Conservation (phyloP, 192 early-diverging fungal species). For the Mortierella antarctica region DNA sequence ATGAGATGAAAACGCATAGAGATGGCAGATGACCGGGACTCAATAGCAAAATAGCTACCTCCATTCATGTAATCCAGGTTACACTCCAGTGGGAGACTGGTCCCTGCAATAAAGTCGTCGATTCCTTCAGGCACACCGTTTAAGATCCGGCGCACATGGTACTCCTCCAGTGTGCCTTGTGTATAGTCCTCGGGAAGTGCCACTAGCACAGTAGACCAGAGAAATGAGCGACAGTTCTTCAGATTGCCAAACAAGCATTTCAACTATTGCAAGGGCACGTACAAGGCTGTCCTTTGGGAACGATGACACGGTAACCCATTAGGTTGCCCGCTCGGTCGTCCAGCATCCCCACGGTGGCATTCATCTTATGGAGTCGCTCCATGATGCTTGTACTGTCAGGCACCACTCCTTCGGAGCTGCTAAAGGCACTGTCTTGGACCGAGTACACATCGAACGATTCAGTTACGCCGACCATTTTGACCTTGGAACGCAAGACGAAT, state of each 20-base stretch:
- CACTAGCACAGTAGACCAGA: slow-evolving; percentile 17
- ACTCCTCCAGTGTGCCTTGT: slow-evolving; percentile 65
- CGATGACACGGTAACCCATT: slow-evolving; percentile 36
- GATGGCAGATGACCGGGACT: background rate
- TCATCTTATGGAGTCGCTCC: slow-evolving; percentile 33
- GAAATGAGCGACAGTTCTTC: background rate
- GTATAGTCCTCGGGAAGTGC: slow-evolving; percentile 64
- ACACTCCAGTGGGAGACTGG: slow-evolving; percentile 87
- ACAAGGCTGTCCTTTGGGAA: slow-evolving; percentile 42
- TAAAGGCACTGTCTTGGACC: slow-evolving; percentile 76
- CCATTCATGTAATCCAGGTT: slow-evolving; percentile 95
- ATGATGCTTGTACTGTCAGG: slow-evolving; percentile 14
- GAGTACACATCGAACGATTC: slow-evolving; percentile 74
- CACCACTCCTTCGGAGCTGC: background rate
- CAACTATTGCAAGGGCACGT: slow-evolving; percentile 3
- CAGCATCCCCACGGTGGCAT: slow-evolving; percentile 25
- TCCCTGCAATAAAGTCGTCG: slow-evolving; percentile 77
- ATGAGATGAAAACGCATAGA: background rate
- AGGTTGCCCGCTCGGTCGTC: slow-evolving; percentile 28
- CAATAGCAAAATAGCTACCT: slow-evolving; percentile 55
- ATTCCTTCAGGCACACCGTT: slow-evolving; percentile 93
- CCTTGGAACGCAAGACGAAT: slow-evolving; percentile 83
- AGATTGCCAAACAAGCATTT: background rate
- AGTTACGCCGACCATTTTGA: slow-evolving; percentile 75
- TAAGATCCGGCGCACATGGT: slow-evolving; percentile 81